Conservation (phyloP, 306 rosid genomes). For the Medicago truncatula region MtrunA17r5.0-ANR NC_053043.1:10218001-10218500, state of each 20-base stretch:
- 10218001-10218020: conserved; percentile 1
- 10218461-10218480: conserved; percentile 62
- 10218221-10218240: conserved; percentile 64
- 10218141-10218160: conserved; percentile 19
- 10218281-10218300: conserved; percentile 61
- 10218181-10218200: conserved; percentile 30
- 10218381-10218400: conserved; percentile 20
- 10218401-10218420: conserved; percentile 22
- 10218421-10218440: conserved; percentile 43
- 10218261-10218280: conserved; percentile 64
- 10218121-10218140: conserved; percentile 8
- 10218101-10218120: neutral
- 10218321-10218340: conserved; percentile 62
- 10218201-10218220: conserved; percentile 81
- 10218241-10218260: conserved; percentile 72
- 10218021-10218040: neutral
- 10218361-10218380: conserved; percentile 28
- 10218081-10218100: conserved; percentile 18
- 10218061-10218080: neutral
- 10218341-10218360: conserved; percentile 62
- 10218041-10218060: no score
- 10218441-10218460: conserved; percentile 79
- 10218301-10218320: conserved; percentile 52
- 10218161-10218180: conserved; percentile 34
- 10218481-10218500: conserved; percentile 75